Base-by-base conservation (phyloP, 202 grass and related monocot species). In the Eragrostis tef region DNA sequence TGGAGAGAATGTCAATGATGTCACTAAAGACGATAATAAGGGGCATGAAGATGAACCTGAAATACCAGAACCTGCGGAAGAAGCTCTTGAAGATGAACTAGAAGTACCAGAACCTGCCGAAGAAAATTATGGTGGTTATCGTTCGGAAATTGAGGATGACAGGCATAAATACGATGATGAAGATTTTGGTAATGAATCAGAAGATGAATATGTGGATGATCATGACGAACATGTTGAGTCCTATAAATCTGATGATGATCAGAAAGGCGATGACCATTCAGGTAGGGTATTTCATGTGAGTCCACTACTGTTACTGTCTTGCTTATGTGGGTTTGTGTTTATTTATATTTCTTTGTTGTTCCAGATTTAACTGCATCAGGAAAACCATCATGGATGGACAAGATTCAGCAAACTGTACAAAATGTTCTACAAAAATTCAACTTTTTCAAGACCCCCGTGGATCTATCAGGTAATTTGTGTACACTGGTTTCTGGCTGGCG, bases 341-440 rank as follows among this genome's bases (percentile, higher is more conserved):
- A 26, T 84, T 61, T 71, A 66, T 45, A 17, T 75, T 61, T 74
- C 11, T 79, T 80, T 84, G 16, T 81, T 88, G 64, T 65, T 75
- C 68, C 73, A 87, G 90, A 85, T 88, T 81, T 88, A 71, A 88
- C 87, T 90, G 62, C 83, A 24, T 78, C 77, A 6, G 84, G 59
- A 47, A 51, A 89, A 70, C 19, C 74, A 71, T 91, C 95, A 16
- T 98, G 84, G 92, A 49, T 95, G 69, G 92, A 88, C 50, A 98
- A 93, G 75, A 95, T 98, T 87, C 90, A 93, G 59, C 89, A 90
- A 81, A 91, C 88, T 20, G 88, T 93, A 69, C 90, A 93, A 62
- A 84, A 83, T 93, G 88, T 99, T 89, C 54, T 99, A 66, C 88
- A 90, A 89, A 83, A 86, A 67, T 96, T 96, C 71, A 91, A 96